Evolutionary conservation across 805 yeast species (phyloP).

Genomic region (Saturnispora mendoncae): DNA sequence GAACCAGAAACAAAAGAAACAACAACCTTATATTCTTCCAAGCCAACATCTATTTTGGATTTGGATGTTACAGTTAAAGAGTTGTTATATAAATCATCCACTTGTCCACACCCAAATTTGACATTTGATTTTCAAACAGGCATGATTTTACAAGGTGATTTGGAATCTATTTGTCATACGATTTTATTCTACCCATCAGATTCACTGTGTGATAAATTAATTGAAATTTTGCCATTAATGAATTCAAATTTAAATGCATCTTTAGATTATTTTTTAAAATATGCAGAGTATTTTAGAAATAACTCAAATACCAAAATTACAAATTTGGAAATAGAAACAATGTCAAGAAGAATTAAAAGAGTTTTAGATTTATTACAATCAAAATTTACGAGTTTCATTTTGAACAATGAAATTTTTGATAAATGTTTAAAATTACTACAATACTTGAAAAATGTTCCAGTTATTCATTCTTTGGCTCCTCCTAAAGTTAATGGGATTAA

Average conservation of each 20-base stretch:
- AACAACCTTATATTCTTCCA: no score
- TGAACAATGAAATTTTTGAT: constrained; percentile 49
- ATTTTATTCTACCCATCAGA: constrained; percentile 44
- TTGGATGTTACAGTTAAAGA: no score
- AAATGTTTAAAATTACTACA: not conserved
- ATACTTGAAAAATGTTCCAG: not conserved
- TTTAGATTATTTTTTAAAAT: constrained; percentile 33
- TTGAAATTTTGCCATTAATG: constrained; percentile 47
- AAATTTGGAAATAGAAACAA: constrained; percentile 10
- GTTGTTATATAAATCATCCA: constrained; percentile 25
- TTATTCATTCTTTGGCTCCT: constrained; percentile 4
- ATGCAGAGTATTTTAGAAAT: constrained; percentile 10
- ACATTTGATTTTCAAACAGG: constrained; percentile 41
- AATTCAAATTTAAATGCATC: constrained; percentile 40
- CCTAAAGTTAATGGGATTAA: not conserved
- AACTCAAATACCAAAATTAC: constrained; percentile 8
- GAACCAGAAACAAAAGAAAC: no score
- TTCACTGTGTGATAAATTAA: constrained; percentile 32
- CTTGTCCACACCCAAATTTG: constrained; percentile 56
- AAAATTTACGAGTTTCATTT: constrained; percentile 58
- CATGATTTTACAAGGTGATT: constrained; percentile 40
- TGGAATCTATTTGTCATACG: constrained; percentile 73
- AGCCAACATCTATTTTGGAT: no score
- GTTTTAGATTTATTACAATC: constrained; percentile 26
- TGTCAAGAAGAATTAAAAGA: constrained; percentile 10